Evolutionary conservation across 1,139 yeast genomes (phyloP), one percentile per base, ranked within the genome.

Genomic region (Wickerhamomyces sp.): DNA sequence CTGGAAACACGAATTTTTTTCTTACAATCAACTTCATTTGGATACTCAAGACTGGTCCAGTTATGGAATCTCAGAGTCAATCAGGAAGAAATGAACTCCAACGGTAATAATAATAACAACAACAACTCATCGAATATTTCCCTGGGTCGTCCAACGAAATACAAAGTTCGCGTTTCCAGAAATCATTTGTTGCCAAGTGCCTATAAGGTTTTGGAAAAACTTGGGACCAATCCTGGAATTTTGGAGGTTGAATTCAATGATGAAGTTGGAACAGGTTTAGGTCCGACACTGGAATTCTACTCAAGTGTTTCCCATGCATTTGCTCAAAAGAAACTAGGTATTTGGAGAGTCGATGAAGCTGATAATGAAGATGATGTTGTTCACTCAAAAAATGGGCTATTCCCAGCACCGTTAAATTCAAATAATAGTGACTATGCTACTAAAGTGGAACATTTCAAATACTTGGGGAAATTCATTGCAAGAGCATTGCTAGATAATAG

Each of bases 261-360:
- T 56, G 99, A 93, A 62, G 96, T 78, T n/a, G 99, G 99, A 11
- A 84, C 96, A 1, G 99, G 99, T 0, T 68, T 90, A 43, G 99
- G 99, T 0, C 99, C 99, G 2, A 93, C 99, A 0, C 71, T 91
- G 51, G 99, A 93, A 63, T 93, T 93, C 60, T 93, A 89, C 61
- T 81, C 97, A 0, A 71, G 76, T 13, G 93, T 88, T 6, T 89
- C 97, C 0, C 79, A 72, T 50, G 93, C 84, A 50, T 89, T 87
- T 60, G 71, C 85, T 1, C 73, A 69, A 51, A 75, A 73, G 46
- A 73, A 73, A 43, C 65, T 84, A 46, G 66, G 65, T 15, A 68
- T 93, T 66, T 93, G 99, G 99, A 75, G 95, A 54, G 67, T 64
- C 32, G 71, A 72, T 41, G 71, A 68, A n/a, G 49, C 49, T 32